Evolutionary conservation across 306 rosid species (phyloP).

Genomic region (Corylus avellana): DNA sequence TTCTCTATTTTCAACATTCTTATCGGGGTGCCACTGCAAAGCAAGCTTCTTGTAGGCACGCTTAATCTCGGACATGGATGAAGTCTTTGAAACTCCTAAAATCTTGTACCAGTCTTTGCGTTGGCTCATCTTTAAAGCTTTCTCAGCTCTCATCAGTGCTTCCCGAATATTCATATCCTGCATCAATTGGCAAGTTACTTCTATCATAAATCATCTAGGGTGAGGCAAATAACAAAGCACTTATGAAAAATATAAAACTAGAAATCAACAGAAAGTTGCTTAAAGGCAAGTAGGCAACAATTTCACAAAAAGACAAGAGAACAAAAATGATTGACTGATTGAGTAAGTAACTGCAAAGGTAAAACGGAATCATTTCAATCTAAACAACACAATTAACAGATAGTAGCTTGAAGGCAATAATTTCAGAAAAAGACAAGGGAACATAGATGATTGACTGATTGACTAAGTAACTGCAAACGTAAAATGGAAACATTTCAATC

Average conservation of each 20-base stretch:
- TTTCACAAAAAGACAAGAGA: neutral
- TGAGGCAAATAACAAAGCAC: neutral
- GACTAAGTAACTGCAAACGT: neutral
- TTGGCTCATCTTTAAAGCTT: constrained; percentile 95
- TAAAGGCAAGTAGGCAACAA: neutral
- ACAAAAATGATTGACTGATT: neutral
- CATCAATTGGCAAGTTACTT: constrained; percentile 26
- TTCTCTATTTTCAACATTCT: constrained; percentile 88
- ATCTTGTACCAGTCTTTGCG: constrained; percentile 97
- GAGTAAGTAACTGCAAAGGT: neutral
- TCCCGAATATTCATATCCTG: constrained; percentile 96
- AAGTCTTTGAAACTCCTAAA: constrained; percentile 80
- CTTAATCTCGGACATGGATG: constrained; percentile 81
- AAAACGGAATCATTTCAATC: neutral
- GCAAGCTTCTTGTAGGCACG: constrained; percentile 99
- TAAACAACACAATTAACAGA: neutral
- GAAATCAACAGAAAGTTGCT: neutral
- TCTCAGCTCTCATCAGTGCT: constrained; percentile 79
- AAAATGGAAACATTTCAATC: neutral
- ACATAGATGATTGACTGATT: neutral
- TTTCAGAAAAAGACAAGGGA: neutral
- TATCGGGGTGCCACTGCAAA: constrained; percentile 99
- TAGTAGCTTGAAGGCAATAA: neutral
- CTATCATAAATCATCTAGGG: constrained; percentile 12
- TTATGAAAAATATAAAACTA: neutral